Evolutionary conservation across 345 rosid species (phyloP), one percentile per base, ranked within the genome.

Genomic region (Populus alba): DNA sequence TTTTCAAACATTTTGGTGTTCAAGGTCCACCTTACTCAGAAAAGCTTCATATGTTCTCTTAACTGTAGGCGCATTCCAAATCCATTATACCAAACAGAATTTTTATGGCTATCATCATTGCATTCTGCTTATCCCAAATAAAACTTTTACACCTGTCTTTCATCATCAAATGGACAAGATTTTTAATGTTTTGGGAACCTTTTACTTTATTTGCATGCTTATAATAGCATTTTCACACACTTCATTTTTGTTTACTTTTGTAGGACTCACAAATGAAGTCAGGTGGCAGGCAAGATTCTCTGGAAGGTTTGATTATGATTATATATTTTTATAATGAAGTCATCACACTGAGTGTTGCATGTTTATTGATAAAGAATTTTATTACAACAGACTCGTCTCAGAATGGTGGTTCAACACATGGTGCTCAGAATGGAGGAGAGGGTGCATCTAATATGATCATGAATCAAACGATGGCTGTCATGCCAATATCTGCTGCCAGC

Each of bases 221-320:
- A 43, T 70, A 31, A 69, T 71, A 29, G 12, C 73, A 65, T 61
- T 76, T 57, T 41, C 45, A 65, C 65, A 22, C 38, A 33, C 71
- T 77, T 33, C 69, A 59, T 59, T 74, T 53, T 69, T 65, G 62
- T 71, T 85, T 57, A 75, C 75, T 73, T 17, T 33, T 70, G 18
- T 82, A 92, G 97, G 97, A 84, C 70, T 90, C 94, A 13, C 92
- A 90, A 77, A 47, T 80, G 84, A 93, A 90, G 83, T 89, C 98
- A 68, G 98, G 94, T 79, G 88, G 92, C 73, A 78, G 92, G 81
- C 97, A 85, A 73, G 95, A 90, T 77, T 85, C 94, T 75, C 72
- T 85, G 73, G 92, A 90, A 88, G 98, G 97, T 92, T 83, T 49
- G 86, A 43, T 35, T 66, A 62, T 79, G 61, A 41, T 73, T 9